Conservation (phyloP, 1,284 basidiomycete genomes). For the Anthracocystis setariae region DNA sequence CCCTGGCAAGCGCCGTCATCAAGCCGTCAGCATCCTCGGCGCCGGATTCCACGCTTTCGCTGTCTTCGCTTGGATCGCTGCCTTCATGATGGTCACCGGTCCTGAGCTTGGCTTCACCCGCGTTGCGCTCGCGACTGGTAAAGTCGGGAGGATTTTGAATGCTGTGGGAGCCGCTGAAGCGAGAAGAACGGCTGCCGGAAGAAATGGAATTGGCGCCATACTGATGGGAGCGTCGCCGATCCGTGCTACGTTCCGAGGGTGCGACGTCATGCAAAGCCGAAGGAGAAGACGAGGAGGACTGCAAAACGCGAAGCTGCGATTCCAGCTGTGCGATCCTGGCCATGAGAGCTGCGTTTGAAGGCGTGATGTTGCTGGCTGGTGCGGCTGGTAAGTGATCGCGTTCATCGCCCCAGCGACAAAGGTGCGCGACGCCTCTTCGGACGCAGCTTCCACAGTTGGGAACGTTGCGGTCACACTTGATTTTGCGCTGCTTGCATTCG, state of each 20-base stretch:
- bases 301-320: constrained; percentile 45
- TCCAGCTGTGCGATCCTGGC: constrained; percentile 51
- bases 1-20: constrained; percentile 25
- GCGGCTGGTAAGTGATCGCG: constrained; percentile 42
- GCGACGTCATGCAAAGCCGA: constrained; percentile 14
- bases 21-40: constrained; percentile 34
- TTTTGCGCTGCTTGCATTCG: constrained; percentile 57
- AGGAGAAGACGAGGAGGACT: constrained; percentile 26
- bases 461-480: constrained; percentile 58
- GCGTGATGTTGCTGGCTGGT: constrained; percentile 35
- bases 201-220: constrained; percentile 15
- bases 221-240: constrained; percentile 9
- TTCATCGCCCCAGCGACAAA: constrained; percentile 58
- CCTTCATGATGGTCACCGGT: constrained; percentile 20
- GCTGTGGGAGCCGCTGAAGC: constrained; percentile 23
- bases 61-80: constrained; percentile 39
- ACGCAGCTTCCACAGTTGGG: constrained; percentile 54
- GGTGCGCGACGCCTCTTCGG: constrained; percentile 49
- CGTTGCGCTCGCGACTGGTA: constrained; percentile 36
- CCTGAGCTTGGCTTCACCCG: neutral
- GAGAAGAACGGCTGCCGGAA: constrained; percentile 29
- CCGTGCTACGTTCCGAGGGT: constrained; percentile 13
- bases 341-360: constrained; percentile 51
- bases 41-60: constrained; percentile 31
- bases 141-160: constrained; percentile 32